A percentile compares a stretch with the other conserved stretches of the same genome.
phyloP scores from a whole-genome alignment of 352 stramenopile genomes.

The Elongisporangium anandrum region DNA sequence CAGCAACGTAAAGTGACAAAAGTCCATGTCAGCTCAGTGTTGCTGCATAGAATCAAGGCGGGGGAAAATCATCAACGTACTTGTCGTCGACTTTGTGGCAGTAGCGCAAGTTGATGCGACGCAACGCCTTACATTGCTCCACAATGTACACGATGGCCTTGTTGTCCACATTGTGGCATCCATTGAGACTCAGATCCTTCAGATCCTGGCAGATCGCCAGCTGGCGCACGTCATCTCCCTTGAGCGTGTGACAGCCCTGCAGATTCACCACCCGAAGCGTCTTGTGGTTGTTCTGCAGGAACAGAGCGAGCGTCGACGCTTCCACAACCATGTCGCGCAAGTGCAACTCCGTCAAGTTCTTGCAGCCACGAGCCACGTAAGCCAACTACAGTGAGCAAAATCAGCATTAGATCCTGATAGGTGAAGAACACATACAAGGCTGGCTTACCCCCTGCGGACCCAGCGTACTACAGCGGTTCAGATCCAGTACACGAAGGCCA shows the following conservation, averaged over 20 bases:
- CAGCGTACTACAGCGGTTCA: conserved; percentile 49
- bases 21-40: background rate
- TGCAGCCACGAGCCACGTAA: conserved; percentile 38
- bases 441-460: conserved; percentile 29
- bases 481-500: conserved; percentile 47
- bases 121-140: conserved; percentile 35
- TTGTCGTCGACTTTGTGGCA: conserved; percentile 83
- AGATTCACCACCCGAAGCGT: conserved; percentile 68
- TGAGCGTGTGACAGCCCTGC: conserved; percentile 73
- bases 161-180: conserved; percentile 82
- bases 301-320: conserved; percentile 30
- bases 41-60: background rate
- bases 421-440: background rate
- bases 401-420: background rate
- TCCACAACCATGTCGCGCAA: conserved; percentile 74
- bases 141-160: conserved; percentile 47
- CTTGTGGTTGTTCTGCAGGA: conserved; percentile 38
- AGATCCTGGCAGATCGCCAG: conserved; percentile 44
- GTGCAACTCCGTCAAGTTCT: conserved; percentile 47
- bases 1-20: background rate
- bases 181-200: conserved; percentile 58
- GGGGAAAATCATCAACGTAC: conserved; percentile 6
- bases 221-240: conserved; percentile 35
- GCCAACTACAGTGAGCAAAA: conserved; percentile 11
- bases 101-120: conserved; percentile 72